Evolutionary conservation across 352 stramenopile species (phyloP).

Genomic region (Hyaloperonospora arabidopsidis): DNA sequence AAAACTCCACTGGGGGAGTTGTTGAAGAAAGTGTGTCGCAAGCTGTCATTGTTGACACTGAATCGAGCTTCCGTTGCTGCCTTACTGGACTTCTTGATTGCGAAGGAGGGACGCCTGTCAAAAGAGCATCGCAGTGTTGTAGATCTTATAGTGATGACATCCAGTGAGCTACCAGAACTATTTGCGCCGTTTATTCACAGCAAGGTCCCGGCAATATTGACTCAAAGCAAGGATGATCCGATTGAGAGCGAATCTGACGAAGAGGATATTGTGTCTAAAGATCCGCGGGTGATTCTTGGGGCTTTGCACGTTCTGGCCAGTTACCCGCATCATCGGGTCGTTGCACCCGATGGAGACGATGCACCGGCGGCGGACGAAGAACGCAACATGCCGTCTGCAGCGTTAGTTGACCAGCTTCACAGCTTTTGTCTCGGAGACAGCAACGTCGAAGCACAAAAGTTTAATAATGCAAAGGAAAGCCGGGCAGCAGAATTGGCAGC

Average conservation of each 20-base stretch:
- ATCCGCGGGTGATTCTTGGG: conserved; percentile 44
- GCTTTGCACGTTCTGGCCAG: conserved; percentile 45
- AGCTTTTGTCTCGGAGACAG: conserved; percentile 40
- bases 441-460: conserved; percentile 19
- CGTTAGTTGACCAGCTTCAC: conserved; percentile 36
- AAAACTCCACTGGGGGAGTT: conserved; percentile 74
- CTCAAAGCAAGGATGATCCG: conserved; percentile 12
- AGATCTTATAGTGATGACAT: conserved; percentile 49
- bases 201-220: conserved; percentile 43
- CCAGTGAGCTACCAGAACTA: conserved; percentile 39
- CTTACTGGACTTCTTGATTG: conserved; percentile 39
- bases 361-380: conserved; percentile 17
- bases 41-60: conserved; percentile 62
- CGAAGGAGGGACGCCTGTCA: conserved; percentile 18
- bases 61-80: conserved; percentile 34
- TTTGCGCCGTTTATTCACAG: conserved; percentile 46
- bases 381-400: conserved; percentile 24
- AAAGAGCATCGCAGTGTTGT: conserved; percentile 49
- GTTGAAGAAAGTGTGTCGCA: conserved; percentile 77
- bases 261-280: conserved; percentile 25
- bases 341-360: conserved; percentile 12
- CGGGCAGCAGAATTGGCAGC: conserved; percentile 51
- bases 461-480: conserved; percentile 25
- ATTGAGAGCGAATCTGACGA: conserved; percentile 21
- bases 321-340: conserved; percentile 44